Evolutionary conservation across 2,329 filamentous ascomycete genomes (phyloP).

Genomic region (Penicillium italicum): DNA sequence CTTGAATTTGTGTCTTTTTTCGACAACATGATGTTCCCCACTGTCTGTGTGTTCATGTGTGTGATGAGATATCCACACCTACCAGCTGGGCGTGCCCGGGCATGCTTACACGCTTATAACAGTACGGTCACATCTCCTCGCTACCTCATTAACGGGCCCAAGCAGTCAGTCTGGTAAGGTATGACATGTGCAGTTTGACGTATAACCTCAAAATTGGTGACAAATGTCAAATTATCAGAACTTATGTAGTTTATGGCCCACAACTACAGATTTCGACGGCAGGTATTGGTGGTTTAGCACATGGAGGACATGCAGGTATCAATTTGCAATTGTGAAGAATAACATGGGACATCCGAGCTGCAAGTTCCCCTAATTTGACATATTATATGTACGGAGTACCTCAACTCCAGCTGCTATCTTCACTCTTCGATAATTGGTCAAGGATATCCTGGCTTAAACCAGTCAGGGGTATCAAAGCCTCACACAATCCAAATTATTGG

Average conservation of each 20-base stretch:
- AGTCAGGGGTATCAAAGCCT: not conserved
- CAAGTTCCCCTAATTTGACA: not conserved
- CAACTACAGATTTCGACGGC: not conserved
- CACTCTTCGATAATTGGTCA: not conserved
- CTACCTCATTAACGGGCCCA: not conserved
- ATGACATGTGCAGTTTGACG: not conserved
- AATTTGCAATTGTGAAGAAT: not conserved
- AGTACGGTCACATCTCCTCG: conserved; percentile 17
- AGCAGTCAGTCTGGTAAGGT: not conserved
- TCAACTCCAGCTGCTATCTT: not conserved
- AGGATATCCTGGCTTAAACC: not conserved
- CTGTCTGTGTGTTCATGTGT: not conserved
- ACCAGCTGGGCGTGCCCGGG: not conserved
- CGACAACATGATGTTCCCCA: not conserved
- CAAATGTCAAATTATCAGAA: not conserved
- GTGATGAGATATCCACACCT: conserved; percentile 4
- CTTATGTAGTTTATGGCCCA: not conserved
- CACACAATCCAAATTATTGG: not conserved
- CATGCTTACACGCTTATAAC: conserved; percentile 5
- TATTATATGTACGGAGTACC: not conserved
- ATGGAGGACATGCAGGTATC: conserved; percentile 3
- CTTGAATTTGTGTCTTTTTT: not conserved
- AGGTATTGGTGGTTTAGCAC: not conserved
- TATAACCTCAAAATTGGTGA: not conserved
- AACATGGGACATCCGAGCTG: not conserved